Base-by-base conservation (phyloP, 2,329 filamentous ascomycete genomes). In the Dactylellina drechsleri region DNA sequence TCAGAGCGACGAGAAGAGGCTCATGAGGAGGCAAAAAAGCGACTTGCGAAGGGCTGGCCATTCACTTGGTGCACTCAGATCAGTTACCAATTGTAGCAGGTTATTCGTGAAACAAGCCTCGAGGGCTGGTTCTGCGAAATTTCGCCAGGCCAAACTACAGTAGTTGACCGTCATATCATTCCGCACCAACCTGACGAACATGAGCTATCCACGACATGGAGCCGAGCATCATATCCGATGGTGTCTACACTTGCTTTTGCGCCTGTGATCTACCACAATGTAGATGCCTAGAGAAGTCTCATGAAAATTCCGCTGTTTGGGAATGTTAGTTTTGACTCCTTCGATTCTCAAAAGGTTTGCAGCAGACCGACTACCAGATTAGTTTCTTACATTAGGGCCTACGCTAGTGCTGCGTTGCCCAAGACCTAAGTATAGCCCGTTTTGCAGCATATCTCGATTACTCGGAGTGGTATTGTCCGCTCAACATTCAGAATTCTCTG, bases 81-180 rank as follows among this genome's bases (percentile, higher is more conserved):
- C 71, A 59, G 50, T 64, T 62, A 36, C 71, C 53, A n/a, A 20
- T 75, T 68, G 45, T 13, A 75, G 71, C 54, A 75, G 71, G 64
- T 75, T 65, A 31, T 57, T 75, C 40, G 70, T 62, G 70, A 74
- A 74, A 67, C 70, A 54, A 60, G 57, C 61, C 54, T 74, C 61
- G 47, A 43, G 20, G 23, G 40, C 47, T 36, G 6, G 31, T 36
- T 36, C 6, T 36, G 31, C 16, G 31, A 45, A 12, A 16, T 57
- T 41, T 53, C 59, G 49, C 47, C 45, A 41, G 59, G 26, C 64
- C 59, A 49, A 71, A 47, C 53, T 16, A 45, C 52, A 64, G 28
- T 13, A 26, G 18, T 54, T 40, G 16, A 49, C 41, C 16, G 18
- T 23, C 13, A 57, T 36, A 36, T 36, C 31, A 36, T 36, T 13